These are phyloP conservation scores for Zhuliangozyma blackwelliae DNA, from an alignment of 1,139 yeast species.

Conservation along the genomic window DNA sequence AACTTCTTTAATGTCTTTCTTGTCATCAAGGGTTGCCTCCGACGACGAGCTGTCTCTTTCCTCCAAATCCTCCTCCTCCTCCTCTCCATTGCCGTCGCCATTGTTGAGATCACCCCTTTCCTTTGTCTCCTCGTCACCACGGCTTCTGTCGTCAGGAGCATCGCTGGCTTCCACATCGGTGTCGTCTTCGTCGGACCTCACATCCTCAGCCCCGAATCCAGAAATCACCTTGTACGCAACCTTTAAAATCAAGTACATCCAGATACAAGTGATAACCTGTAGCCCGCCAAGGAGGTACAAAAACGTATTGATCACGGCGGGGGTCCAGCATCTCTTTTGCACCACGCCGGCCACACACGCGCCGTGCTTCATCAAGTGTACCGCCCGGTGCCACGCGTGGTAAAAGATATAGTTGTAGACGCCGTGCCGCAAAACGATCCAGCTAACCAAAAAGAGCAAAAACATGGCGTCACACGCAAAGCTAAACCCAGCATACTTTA, in stretches of 20 bases:
- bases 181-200: slow-evolving; percentile 66
- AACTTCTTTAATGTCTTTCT: background rate
- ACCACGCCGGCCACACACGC: slow-evolving; percentile 29
- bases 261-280: slow-evolving; percentile 61
- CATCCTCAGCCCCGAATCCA: slow-evolving; percentile 77
- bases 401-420: slow-evolving; percentile 64
- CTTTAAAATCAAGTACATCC: slow-evolving; percentile 71
- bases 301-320: slow-evolving; percentile 45
- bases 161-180: slow-evolving; percentile 25
- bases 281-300: slow-evolving; percentile 57
- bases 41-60: slow-evolving; percentile 7
- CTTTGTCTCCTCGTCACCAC: slow-evolving; percentile 2
- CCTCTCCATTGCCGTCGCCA: slow-evolving; percentile 2
- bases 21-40: slow-evolving; percentile 10
- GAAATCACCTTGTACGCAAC: slow-evolving; percentile 66
- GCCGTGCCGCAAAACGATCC: slow-evolving; percentile 75
- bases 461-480: slow-evolving; percentile 66
- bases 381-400: slow-evolving; percentile 40
- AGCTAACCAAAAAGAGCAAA: slow-evolving; percentile 57
- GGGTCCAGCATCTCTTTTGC: slow-evolving; percentile 56
- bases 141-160: slow-evolving; percentile 7
- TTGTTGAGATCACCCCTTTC: slow-evolving; percentile 1
- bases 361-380: slow-evolving; percentile 33
- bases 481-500: slow-evolving; percentile 65
- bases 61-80: slow-evolving; percentile 2